Base-by-base conservation (phyloP, 2,329 filamentous ascomycete species). In the Verticillium dahliae region DNA sequence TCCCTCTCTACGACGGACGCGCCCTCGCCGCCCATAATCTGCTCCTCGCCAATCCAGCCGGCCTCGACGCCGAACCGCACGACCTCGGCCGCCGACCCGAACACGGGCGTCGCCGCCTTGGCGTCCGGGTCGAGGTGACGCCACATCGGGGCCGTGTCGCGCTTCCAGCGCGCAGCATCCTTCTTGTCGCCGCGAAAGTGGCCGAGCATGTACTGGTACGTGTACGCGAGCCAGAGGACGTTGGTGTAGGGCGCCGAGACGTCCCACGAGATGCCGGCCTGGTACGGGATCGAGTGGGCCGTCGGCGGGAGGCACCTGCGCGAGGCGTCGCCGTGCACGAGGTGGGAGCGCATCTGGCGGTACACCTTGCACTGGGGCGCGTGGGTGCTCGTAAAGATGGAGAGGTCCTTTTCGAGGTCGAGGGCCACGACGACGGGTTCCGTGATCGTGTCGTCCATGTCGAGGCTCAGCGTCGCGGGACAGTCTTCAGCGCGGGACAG, bases 211-310 rank as follows among this genome's bases (percentile, higher is more conserved):
- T 85, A 86, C 39, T 77, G 73, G 67, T 86, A 86, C 5, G 87
- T 74, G 64, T 87, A 88, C 3, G 84, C 82, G 52, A 89, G 76
- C 86, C 86, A 89, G 18, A 89, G 73, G 1, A 88, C 84, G 64
- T 89, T 89, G 4, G 83, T 87, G 70, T 88, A 88, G 1, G 86
- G 84, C 34, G 78, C 78, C 65, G 83, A 81, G 1, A 73, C 76
- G 5, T 75, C 71, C 86, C 86, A 89, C 1, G 77, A 80, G 11
- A 86, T 75, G 3, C 80, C 62, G 18, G 37, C 45, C 13, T 60
- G 61, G 66, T 85, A 84, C 0, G 82, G 77, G 3, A 69, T 76
- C 57, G 72, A 71, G 70, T 85, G 81, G 3, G 73, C 71, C 58
- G 76, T 70, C 0, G 82, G 78, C 2, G 80, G 79, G 4, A 85